Evolutionary conservation across 345 rosid genomes (phyloP).

Genomic region (Carallia pectinifolia): DNA sequence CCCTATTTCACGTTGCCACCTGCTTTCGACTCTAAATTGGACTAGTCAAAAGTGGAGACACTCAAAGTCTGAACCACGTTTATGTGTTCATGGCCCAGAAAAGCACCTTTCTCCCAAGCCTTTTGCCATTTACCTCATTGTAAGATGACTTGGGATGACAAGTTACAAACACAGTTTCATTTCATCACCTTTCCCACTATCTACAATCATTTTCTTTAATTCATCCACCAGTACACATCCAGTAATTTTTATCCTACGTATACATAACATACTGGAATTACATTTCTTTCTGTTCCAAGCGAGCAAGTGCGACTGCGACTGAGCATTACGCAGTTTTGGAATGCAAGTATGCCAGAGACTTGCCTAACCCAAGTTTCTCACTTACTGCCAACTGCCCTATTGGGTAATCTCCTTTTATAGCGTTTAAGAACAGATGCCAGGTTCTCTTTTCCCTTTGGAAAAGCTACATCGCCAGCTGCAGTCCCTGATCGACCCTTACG

Average conservation of each 20-base stretch:
- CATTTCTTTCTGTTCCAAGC: conserved; percentile 19
- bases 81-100: too few relatives aligned
- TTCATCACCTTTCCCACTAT: conserved; percentile 15
- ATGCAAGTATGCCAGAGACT: conserved; percentile 15
- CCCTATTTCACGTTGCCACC: too few relatives aligned
- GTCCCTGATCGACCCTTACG: conserved; percentile 94
- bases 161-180: neutral
- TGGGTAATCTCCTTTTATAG: conserved; percentile 79
- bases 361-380: conserved; percentile 48
- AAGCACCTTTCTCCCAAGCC: too few relatives aligned
- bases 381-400: conserved; percentile 35
- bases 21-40: too few relatives aligned
- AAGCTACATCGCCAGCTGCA: conserved; percentile 97
- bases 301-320: conserved; percentile 2
- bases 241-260: conserved; percentile 27
- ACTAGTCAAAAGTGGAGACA: too few relatives aligned
- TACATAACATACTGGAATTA: conserved; percentile 29
- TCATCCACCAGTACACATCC: conserved; percentile 34
- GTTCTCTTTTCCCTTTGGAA: conserved; percentile 91
- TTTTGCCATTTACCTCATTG: neutral
- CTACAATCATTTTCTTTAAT: conserved; percentile 24
- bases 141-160: neutral
- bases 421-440: conserved; percentile 95
- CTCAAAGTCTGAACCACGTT: too few relatives aligned
- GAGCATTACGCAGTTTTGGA: conserved; percentile 11